Evolutionary conservation across 1,139 yeast species (phyloP), one percentile per base, ranked within the genome.

Genomic region (Zygoascus sp.): DNA sequence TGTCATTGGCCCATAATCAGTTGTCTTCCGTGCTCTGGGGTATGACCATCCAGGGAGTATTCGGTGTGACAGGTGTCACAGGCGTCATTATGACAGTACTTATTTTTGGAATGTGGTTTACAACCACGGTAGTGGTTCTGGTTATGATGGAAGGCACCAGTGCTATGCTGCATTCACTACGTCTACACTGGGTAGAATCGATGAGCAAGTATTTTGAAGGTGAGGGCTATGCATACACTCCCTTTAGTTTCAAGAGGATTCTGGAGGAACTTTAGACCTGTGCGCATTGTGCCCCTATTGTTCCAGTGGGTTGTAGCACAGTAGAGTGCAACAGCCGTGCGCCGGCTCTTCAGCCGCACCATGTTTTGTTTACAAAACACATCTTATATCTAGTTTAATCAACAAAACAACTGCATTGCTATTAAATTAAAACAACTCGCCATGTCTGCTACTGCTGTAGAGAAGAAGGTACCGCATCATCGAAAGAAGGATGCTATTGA

Each of bases 141-240:
- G 97, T 92, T 43, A 75, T 88, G 49, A 92, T 94, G 98, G 98
- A 94, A 69, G 99, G 99, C 46, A 94, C 98, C 0, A 86, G 96
- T 38, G 98, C 98, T 17, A 94, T 94, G 98, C 76, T 94, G 60
- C 99, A 94, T 68, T 86, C 96, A 6, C 76, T 94, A 59, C 85
- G 98, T 69, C 75, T 92, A 60, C 98, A 92, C 66, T 92, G 99
- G 99, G 98, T 94, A 50, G 99, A 94, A 69, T 88, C 97, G 27
- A 94, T 94, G 98, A 89, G 97, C 46, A 94, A 94, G 69, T 92
- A 88, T 67, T 94, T 90, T 62, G 89, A 86, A 62, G 98, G 98
- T 57, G 97, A 92, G 65, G 98, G 98, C 47, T 78, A 81, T 53
- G 80, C 88, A 1, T 92, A 87, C 64, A 81, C 79, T 54, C 98